A percentile compares a stretch with the other conserved stretches of the same genome.
Evolutionary conservation across 495 filamentous ascomycete species (phyloP).

Genomic region (Cladorrhinum samala): DNA sequence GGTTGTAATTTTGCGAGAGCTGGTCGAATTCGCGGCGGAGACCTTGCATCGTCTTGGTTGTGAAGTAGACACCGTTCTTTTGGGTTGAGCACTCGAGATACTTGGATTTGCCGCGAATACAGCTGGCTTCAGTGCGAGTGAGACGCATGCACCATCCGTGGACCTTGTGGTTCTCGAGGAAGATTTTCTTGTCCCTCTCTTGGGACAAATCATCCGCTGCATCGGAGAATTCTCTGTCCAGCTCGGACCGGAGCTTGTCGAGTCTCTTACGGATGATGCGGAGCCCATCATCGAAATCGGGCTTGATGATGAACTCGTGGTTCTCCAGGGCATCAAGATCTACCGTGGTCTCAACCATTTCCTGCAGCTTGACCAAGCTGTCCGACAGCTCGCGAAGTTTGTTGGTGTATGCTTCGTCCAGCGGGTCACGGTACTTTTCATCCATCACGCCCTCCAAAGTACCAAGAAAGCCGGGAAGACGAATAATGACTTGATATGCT

Average conservation of each 20-base stretch:
- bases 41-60: conserved; percentile 74
- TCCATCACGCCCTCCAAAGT: conserved; percentile 94
- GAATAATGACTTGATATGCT: conserved; percentile 89
- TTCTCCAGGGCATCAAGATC: conserved; percentile 93
- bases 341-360: conserved; percentile 98
- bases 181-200: conserved; percentile 96
- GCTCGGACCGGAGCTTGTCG: conserved; percentile 74
- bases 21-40: conserved; percentile 90
- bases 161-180: conserved; percentile 90
- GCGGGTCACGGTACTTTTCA: conserved; percentile 79
- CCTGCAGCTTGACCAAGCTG: conserved; percentile 77
- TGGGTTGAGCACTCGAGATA: conserved; percentile 97
- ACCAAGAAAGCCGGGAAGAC: conserved; percentile 81
- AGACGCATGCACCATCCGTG: conserved; percentile 97
- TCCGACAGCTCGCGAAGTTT: conserved; percentile 72
- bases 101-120: conserved; percentile 81
- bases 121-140: conserved; percentile 83
- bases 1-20: conserved; percentile 90
- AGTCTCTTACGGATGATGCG: conserved; percentile 84
- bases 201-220: conserved; percentile 81
- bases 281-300: conserved; percentile 90
- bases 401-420: conserved; percentile 82
- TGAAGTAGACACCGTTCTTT: conserved; percentile 99
- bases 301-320: conserved; percentile 98
- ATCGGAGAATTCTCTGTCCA: conserved; percentile 73